Conservation (phyloP, 2,329 filamentous ascomycete species). For the Fusarium bactridioides region DNA sequence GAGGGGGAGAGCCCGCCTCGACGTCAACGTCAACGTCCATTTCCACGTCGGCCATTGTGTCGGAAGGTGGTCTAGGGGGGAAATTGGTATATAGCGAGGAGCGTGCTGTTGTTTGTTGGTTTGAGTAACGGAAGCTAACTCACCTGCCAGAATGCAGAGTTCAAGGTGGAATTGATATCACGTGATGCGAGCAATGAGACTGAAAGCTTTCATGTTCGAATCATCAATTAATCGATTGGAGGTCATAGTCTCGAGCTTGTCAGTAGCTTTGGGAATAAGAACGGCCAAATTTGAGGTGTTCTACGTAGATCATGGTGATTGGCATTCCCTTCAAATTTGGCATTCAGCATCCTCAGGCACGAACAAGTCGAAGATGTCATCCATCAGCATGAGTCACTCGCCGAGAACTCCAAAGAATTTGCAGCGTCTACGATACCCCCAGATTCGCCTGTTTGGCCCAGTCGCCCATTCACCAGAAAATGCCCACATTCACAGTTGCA, state of each 20-base stretch:
- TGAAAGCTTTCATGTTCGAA: neutral
- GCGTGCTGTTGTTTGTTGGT: neutral
- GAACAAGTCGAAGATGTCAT: slow-evolving; percentile 17
- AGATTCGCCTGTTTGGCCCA: neutral
- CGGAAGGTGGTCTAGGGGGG: neutral
- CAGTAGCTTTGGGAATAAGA: neutral
- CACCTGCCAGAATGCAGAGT: neutral
- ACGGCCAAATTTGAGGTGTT: neutral
- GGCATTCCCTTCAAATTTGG: neutral
- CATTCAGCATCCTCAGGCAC: slow-evolving; percentile 20
- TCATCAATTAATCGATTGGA: neutral
- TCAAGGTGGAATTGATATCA: slow-evolving; percentile 22
- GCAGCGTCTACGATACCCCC: slow-evolving; percentile 9
- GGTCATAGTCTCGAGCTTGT: neutral
- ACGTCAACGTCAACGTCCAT: slow-evolving; percentile 65
- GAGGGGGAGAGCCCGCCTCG: slow-evolving; percentile 47
- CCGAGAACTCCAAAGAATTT: slow-evolving; percentile 2
- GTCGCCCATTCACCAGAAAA: neutral
- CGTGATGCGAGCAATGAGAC: neutral
- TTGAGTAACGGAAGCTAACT: neutral
- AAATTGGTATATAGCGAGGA: neutral
- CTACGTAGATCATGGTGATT: neutral
- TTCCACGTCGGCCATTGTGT: slow-evolving; percentile 61
- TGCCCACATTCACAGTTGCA: slow-evolving; percentile 22
- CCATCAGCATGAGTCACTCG: slow-evolving; percentile 36